A percentile compares a stretch with the other conserved stretches of the same genome.
phyloP scores from a whole-genome alignment of 208 protist genomes.

The Porcisia deanei region DNA sequence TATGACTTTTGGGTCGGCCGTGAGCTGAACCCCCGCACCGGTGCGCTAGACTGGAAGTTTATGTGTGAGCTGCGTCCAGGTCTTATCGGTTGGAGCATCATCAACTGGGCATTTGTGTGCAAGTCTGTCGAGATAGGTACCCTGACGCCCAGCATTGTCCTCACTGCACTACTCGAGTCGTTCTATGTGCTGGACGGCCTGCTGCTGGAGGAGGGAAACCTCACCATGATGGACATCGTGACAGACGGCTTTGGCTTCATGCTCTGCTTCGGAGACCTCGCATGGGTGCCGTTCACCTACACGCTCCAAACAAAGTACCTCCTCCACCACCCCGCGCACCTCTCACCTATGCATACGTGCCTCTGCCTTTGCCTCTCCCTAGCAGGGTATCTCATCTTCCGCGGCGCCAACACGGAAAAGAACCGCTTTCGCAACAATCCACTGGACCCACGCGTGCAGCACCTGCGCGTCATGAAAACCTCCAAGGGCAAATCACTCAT shows the following conservation, averaged over 20 bases:
- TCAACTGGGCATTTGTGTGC: constrained; percentile 91
- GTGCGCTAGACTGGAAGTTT: constrained; percentile 95
- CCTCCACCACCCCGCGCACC: constrained; percentile 53
- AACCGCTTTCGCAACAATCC: constrained; percentile 84
- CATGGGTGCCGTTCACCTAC: constrained; percentile 96
- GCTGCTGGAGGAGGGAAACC: constrained; percentile 87
- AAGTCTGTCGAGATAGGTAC: constrained; percentile 70
- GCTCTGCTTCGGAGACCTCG: constrained; percentile 95
- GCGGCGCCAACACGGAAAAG: constrained; percentile 86
- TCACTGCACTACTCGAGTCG: constrained; percentile 87
- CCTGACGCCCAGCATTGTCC: constrained; percentile 79
- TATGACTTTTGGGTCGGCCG: constrained; percentile 97
- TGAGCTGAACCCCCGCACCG: constrained; percentile 94
- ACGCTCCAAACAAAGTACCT: constrained; percentile 94
- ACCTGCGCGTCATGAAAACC: constrained; percentile 87
- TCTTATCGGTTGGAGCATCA: constrained; percentile 95
- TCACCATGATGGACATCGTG: constrained; percentile 98
- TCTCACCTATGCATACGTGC: constrained; percentile 43
- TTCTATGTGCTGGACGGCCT: constrained; percentile 95
- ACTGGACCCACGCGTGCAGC: constrained; percentile 49
- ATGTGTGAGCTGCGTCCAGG: constrained; percentile 96
- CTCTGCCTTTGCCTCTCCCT: constrained; percentile 46
- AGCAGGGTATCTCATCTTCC: constrained; percentile 83
- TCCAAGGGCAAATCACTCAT: constrained; percentile 86
- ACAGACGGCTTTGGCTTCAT: constrained; percentile 97